Evolutionary conservation across 208 protist genomes (phyloP).

Genomic region (Crithidia fasciculata): DNA sequence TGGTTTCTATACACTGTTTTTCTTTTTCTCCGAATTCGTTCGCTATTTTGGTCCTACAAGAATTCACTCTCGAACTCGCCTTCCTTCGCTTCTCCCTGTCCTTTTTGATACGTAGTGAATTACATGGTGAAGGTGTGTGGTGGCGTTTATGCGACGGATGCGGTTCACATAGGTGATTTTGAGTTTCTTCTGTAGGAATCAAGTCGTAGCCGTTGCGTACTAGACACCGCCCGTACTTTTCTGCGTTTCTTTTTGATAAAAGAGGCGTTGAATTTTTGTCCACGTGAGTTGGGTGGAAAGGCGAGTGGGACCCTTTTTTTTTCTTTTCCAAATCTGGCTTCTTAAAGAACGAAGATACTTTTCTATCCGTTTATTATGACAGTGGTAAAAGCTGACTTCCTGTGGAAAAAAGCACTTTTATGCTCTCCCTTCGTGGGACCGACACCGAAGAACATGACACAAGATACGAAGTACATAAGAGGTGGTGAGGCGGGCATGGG

Average conservation of each 20-base stretch:
- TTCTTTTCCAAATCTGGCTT: neutral
- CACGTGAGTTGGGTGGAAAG: too few relatives aligned
- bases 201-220: neutral
- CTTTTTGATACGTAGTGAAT: too few relatives aligned
- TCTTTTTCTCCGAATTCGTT: constrained; percentile 7
- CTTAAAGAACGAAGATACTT: too few relatives aligned
- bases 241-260: constrained; percentile 10
- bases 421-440: too few relatives aligned
- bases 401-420: too few relatives aligned
- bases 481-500: neutral
- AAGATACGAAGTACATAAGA: neutral
- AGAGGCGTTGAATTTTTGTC: neutral
- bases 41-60: neutral
- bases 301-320: too few relatives aligned
- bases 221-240: neutral
- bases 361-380: too few relatives aligned
- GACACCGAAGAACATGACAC: neutral
- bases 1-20: constrained; percentile 25
- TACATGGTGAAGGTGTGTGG: too few relatives aligned
- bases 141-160: too few relatives aligned
- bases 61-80: neutral
- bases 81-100: neutral
- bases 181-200: too few relatives aligned
- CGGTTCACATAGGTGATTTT: too few relatives aligned
- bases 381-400: too few relatives aligned